Conservation (phyloP, 805 yeast species). For the Myxozyma vanderwaltii region DNA sequence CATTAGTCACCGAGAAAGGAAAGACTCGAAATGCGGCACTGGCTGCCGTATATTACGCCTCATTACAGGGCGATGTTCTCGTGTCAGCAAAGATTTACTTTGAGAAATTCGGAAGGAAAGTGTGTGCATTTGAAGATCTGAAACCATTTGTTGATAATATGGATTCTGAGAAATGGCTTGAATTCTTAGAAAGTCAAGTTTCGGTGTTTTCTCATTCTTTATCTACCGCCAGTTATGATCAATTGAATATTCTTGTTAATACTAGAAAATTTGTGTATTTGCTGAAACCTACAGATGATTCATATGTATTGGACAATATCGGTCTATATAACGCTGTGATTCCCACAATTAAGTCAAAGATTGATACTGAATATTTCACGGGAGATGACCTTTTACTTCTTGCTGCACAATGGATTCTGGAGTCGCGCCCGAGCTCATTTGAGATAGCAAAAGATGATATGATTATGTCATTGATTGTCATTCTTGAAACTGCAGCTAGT, state of each 20-base stretch:
- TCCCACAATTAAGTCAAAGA: conserved; percentile 46
- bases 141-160: conserved; percentile 40
- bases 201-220: neutral
- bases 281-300: conserved; percentile 35
- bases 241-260: conserved; percentile 44
- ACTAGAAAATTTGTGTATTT: conserved; percentile 53
- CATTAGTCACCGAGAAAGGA: conserved; percentile 41
- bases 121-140: conserved; percentile 68
- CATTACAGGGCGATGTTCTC: conserved; percentile 15
- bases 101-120: conserved; percentile 52
- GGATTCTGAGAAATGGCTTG: conserved; percentile 38
- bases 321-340: conserved; percentile 47
- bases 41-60: conserved; percentile 54
- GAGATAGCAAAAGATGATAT: conserved; percentile 34
- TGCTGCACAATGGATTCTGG: conserved; percentile 47
- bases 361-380: conserved; percentile 67
- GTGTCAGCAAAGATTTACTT: conserved; percentile 48
- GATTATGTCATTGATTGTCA: conserved; percentile 48
- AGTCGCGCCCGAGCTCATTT: conserved; percentile 34
- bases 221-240: neutral
- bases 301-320: conserved; percentile 42
- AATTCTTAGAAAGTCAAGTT: conserved; percentile 20
- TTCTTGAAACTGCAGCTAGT: conserved; percentile 59
- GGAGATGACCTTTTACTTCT: conserved; percentile 68
- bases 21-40: conserved; percentile 59